Base-by-base conservation (phyloP, 1,284 basidiomycete genomes). In the Cryptococcus deneoformans region DNA sequence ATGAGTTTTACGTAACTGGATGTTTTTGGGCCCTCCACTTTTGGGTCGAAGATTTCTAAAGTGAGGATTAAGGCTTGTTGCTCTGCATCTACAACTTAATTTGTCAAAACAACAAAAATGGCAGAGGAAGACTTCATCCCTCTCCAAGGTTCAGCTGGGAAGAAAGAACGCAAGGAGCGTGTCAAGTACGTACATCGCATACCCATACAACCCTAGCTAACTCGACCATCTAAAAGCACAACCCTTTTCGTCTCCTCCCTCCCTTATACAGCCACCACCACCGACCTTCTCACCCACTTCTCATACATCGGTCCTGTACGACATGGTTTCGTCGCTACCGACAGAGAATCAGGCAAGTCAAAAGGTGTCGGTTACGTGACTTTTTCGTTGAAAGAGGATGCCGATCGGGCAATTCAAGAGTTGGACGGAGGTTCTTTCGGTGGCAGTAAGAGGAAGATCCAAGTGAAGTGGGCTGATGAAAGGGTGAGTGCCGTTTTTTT, bases 281-380 rank as follows among this genome's bases (percentile, higher is more conserved):
- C 87, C 56, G 92, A 97, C 77, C 80, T 99, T 40, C 84, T 90
- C 69, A 93, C 92, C 0, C 84, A 94, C 50, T 97, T 98, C 80
- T 97, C 94, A 12, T 92, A 94, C 73, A 85, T 97, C 61, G 96
- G 93, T 2, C 96, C 95, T 10, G 87, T 99, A 20, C 85, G 92
- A 48, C 88, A 90, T 40, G 95, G 93, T 0, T 99, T 99, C 72
- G 87, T 99, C 1, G 95, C 98, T 10, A 86, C 87, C 24, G 77
- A 78, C 59, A 67, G 67, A 48, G 86, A 85, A 46, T 86, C 87
- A 0, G 88, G 89, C 42, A 83, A 87, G 36, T 94, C 92, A 4
- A 97, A 97, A 75, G 96, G 95, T 65, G 92, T 98, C n/a, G 95
- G 95, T 60, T 99, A 98, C 76, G 92, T 98, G 59, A 88, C 92